These are phyloP conservation scores for Plicaturopsis crispa DNA, from an alignment of 768 basidiomycete genomes.

Conservation along the genomic window DNA sequence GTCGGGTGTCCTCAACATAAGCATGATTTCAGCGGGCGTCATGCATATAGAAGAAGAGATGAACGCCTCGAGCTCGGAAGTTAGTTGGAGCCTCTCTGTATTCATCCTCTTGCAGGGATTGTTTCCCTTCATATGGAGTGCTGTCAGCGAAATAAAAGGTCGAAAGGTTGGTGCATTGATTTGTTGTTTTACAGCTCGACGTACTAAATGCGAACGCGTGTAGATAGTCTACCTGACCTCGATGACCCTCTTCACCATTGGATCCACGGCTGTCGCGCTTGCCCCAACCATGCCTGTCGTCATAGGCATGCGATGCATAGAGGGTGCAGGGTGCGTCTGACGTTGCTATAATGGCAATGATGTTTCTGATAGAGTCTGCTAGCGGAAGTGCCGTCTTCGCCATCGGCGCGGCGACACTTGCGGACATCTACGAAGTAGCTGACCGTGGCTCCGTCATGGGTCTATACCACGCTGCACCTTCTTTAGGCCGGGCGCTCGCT, in stretches of 20 bases:
- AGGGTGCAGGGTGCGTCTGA: constrained; percentile 49
- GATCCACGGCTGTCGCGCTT: constrained; percentile 48
- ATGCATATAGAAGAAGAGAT: constrained; percentile 52
- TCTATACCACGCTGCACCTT: constrained; percentile 71
- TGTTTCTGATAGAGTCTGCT: constrained; percentile 1
- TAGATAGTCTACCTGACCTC: constrained; percentile 16
- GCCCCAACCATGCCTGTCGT: constrained; percentile 43
- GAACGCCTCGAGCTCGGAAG: constrained; percentile 49
- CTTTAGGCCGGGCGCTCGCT: constrained; percentile 53
- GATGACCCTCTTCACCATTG: constrained; percentile 44
- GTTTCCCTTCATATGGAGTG: constrained; percentile 61
- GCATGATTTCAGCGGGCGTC: constrained; percentile 35
- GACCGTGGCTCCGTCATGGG: constrained; percentile 79
- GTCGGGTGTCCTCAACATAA: neutral
- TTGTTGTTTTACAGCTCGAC: neutral
- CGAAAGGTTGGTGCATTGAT: constrained; percentile 49
- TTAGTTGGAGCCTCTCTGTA: constrained; percentile 62
- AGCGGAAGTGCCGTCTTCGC: constrained; percentile 62
- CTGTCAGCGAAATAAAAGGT: constrained; percentile 68
- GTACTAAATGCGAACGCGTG: neutral
- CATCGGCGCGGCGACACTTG: constrained; percentile 66
- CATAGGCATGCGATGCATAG: constrained; percentile 63
- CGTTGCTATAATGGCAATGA: neutral
- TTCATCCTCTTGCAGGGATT: constrained; percentile 70
- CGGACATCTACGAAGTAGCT: constrained; percentile 68